Percentiles rank a stretch among this genome's conserved stretches.
phyloP scores from a whole-genome alignment of 1,284 basidiomycete species.

The Omphalotus olearius region DNA sequence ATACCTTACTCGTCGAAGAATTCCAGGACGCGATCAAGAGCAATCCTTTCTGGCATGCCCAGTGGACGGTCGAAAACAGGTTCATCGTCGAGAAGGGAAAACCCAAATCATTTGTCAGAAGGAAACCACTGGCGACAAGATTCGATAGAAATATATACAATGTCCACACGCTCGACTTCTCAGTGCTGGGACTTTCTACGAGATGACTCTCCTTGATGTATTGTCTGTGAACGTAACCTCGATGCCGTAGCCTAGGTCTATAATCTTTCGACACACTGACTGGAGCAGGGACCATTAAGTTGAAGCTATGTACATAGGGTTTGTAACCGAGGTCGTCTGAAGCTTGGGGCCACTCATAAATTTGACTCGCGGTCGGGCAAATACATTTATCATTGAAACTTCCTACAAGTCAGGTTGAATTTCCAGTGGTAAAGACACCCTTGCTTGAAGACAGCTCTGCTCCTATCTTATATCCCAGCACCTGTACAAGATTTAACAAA shows the following conservation, averaged over 20 bases:
- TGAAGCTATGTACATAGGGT: too few relatives aligned
- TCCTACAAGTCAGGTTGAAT: conserved; percentile 1
- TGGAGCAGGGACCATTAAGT: too few relatives aligned
- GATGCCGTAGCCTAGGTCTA: too few relatives aligned
- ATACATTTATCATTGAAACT: neutral
- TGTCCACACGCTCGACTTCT: neutral
- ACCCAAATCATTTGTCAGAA: neutral
- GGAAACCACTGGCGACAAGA: neutral
- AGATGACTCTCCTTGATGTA: too few relatives aligned
- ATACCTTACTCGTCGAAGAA: neutral
- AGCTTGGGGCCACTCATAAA: too few relatives aligned
- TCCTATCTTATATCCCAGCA: conserved; percentile 82
- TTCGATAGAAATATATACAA: neutral
- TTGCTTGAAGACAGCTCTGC: conserved; percentile 76
- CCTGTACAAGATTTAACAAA: conserved; percentile 35
- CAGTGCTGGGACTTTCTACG: neutral
- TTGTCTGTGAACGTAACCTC: too few relatives aligned
- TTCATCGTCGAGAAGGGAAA: too few relatives aligned
- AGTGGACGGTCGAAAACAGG: neutral
- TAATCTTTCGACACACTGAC: too few relatives aligned
- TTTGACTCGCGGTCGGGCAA: too few relatives aligned
- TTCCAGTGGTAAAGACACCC: conserved; percentile 43
- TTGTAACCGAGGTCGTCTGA: too few relatives aligned
- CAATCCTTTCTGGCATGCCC: neutral
- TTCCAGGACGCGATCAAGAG: neutral